Base-by-base conservation (phyloP, 108 stramenopile species). In the Parmales sp. region DNA sequence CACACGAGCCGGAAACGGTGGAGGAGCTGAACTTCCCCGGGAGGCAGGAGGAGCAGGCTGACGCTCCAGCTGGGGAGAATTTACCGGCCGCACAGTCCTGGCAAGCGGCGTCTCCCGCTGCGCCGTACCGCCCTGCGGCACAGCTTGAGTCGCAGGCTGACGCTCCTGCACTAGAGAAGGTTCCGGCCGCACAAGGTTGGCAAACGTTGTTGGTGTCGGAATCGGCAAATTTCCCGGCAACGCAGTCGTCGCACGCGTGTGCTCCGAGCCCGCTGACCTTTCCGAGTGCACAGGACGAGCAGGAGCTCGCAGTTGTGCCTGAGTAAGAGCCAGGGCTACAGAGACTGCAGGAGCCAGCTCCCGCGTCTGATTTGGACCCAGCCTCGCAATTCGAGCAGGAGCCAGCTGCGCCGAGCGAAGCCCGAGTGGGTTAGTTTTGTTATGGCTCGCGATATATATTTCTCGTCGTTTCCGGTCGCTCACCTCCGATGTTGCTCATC, bases 21-120 rank as follows among this genome's bases (percentile, higher is more conserved):
- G n/a, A n/a, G 26, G 54, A 34, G 54, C 54, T 60, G 54, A 34
- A 60, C 29, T 28, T 60, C 36, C 54, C 54, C 54, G 54, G 54
- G 54, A 19, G 13, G 54, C 54, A 60, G 13, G 29, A 11, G 13
- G 54, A 19, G 31, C 54, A 60, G 2, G 18, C 26, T 34, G 13
- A 13, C 54, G 13, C 36, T 16, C 54, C 54, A 5, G 54, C 54
- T 18, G 36, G 36, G 54, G 31, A 34, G 54, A 60, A 60, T 60
- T 60, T 3, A 60, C 54, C 54, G 36, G 54, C 54, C 29, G 29
- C 3, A 20, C 54, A 60, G 18, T 28, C 54, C 18, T 28, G 26
- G 54, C 54, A 60, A 16, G 26, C 54, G 29, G n/a, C 18, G 31
- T 60, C 54, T 16, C 5, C 3, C 31, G 29, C 13, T 34, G 29